Percentiles rank a stretch among this genome's conserved stretches.
phyloP scores from a whole-genome alignment of 1,284 basidiomycete species.

The Termitomyces sp. region DNA sequence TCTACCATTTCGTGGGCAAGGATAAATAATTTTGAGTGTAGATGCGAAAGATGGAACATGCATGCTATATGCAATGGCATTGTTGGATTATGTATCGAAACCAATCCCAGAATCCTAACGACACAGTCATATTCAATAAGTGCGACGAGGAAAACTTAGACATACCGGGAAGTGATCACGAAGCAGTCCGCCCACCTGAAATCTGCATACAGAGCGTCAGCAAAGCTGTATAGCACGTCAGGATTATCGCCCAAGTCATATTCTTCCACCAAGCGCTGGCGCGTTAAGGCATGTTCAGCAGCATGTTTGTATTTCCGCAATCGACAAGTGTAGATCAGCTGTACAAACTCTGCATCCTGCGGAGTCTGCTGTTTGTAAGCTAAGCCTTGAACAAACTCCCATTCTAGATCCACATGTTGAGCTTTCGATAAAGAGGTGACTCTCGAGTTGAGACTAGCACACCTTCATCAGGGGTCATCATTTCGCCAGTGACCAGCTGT shows the following conservation, averaged over 20 bases:
- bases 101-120: conserved; percentile 72
- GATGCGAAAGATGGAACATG: conserved; percentile 90
- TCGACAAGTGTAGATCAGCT: conserved; percentile 87
- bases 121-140: not conserved
- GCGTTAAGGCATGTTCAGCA: conserved; percentile 75
- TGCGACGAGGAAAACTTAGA: not conserved
- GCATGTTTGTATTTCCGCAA: conserved; percentile 86
- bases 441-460: conserved; percentile 11
- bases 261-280: conserved; percentile 70
- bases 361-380: conserved; percentile 79
- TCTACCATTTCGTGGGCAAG: conserved; percentile 95
- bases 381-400: conserved; percentile 89
- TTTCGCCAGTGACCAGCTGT: conserved; percentile 85
- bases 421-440: not conserved
- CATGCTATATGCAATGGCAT: conserved; percentile 95
- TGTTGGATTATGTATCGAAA: conserved; percentile 78
- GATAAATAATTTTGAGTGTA: conserved; percentile 91
- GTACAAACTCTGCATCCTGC: conserved; percentile 86
- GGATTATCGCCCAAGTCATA: conserved; percentile 85
- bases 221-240: conserved; percentile 88
- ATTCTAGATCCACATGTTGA: conserved; percentile 53
- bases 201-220: conserved; percentile 84
- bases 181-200: conserved; percentile 95
- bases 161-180: conserved; percentile 76
- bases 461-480: conserved; percentile 94